Base-by-base conservation (phyloP, 2,329 filamentous ascomycete species). In the Fusarium tuaranense region DNA sequence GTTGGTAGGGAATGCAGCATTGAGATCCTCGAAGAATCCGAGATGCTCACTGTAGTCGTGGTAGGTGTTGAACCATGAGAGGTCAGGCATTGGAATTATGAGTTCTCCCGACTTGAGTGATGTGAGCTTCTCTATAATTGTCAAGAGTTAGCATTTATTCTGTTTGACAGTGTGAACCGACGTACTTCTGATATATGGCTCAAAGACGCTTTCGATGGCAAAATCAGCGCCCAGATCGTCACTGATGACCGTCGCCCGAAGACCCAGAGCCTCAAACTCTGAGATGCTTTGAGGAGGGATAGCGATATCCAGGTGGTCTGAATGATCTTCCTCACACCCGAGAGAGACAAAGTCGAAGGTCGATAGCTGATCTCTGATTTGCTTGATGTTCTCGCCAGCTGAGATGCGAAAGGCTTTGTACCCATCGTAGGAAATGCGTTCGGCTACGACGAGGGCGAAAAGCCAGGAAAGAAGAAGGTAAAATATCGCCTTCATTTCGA, bases 1-100 rank as follows among this genome's bases (percentile, higher is more conserved):
- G 70, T 87, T 86, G 38, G 71, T 71, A 7, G 87, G 81, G 72
- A 87, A 85, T 9, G 80, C 72, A 1, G 82, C 73, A 25, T 83
- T 81, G 13, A 90, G 78, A 59, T 87, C 84, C 1, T 80, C 78
- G 61, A 89, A 82, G 74, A 84, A 90, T 39, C 82, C 77, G 30
- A 87, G 72, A 75, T 90, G 88, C 64, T 89, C 86, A 7, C 80
- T 80, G 70, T 88, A 89, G 6, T 81, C 27, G 73, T 90, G 88
- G 78, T 90, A 91, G 2, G 82, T 82, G 65, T 87, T 83, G 80
- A 89, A 90, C 85, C 86, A 90, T 46, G 73, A 66, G 13, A 73
- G 25, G 22, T 60, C 64, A 9, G 73, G 73, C 10, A 71, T 55
- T 7, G 69, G 61, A 32, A 62, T 32, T 16, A 20, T 38, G 7